These are phyloP conservation scores for Solanum bulbocastanum DNA, from an alignment of 257 asterid genomes.

Conservation along the genomic window DNA sequence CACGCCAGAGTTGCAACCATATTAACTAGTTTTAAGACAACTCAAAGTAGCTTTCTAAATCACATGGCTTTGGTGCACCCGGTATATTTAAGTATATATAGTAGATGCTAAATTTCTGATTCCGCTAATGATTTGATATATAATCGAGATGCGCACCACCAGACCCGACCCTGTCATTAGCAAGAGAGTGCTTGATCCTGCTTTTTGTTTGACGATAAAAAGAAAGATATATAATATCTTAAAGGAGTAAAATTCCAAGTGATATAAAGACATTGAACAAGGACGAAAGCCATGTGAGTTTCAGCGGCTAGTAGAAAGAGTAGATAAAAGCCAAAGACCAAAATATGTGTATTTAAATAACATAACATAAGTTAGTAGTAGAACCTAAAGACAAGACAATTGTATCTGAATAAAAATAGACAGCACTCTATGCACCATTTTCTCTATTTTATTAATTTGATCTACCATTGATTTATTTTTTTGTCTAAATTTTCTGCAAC, in stretches of 20 bases:
- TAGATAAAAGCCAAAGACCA: constrained; percentile 1
- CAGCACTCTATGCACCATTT: background rate
- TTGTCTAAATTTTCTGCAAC: background rate
- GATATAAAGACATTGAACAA: constrained; percentile 21
- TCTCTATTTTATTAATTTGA: constrained; percentile 1
- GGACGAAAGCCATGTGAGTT: constrained; percentile 18
- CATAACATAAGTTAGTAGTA: background rate
- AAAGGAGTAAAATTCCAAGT: background rate
- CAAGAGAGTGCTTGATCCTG: background rate
- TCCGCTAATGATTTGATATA: background rate
- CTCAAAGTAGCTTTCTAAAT: constrained; percentile 20
- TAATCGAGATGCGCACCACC: background rate
- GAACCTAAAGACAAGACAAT: constrained; percentile 3
- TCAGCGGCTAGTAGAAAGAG: background rate
- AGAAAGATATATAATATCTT: background rate
- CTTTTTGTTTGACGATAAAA: background rate
- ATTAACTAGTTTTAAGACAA: constrained; percentile 10
- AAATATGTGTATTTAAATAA: constrained; percentile 15
- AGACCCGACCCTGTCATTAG: background rate
- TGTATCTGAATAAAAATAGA: background rate
- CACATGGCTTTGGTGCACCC: constrained; percentile 15
- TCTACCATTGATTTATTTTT: background rate
- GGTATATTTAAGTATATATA: too few relatives aligned
- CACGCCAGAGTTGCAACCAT: background rate
- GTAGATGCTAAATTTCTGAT: background rate